Conservation (phyloP, 208 protist genomes). For the Trypanosoma melophagium region DNA sequence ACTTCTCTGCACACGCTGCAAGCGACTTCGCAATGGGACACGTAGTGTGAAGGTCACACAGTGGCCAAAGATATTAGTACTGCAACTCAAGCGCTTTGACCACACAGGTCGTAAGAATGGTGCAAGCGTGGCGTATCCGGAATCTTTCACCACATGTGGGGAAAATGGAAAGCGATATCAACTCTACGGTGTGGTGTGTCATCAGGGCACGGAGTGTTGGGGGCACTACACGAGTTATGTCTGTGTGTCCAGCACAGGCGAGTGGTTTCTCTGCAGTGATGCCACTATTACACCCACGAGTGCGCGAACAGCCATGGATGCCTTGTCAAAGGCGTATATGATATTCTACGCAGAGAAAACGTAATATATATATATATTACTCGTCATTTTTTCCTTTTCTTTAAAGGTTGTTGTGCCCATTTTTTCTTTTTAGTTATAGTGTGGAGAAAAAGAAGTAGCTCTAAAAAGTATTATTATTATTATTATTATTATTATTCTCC, state of each 20-base stretch:
- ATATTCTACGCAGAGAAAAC: constrained; percentile 60
- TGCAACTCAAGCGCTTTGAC: constrained; percentile 86
- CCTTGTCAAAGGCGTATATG: constrained; percentile 66
- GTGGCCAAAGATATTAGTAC: constrained; percentile 71
- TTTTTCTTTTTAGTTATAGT: constrained; percentile 6
- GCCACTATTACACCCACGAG: constrained; percentile 39
- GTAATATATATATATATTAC: background rate
- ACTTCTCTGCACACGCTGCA: constrained; percentile 66
- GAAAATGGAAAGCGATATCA: constrained; percentile 43
- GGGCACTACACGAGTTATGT: constrained; percentile 88
- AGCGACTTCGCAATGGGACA: constrained; percentile 45
- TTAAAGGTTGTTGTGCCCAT: constrained; percentile 13
- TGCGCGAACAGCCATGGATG: constrained; percentile 39
- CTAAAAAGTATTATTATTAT: background rate
- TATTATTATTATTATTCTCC: no score
- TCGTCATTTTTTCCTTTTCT: background rate
- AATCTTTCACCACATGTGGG: constrained; percentile 40
- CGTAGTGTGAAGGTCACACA: constrained; percentile 43
- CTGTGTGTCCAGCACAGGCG: constrained; percentile 16
- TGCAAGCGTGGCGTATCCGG: constrained; percentile 53
- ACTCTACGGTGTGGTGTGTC: constrained; percentile 73
- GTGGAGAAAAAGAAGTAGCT: no score
- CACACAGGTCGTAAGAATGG: constrained; percentile 57
- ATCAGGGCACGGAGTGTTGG: constrained; percentile 59
- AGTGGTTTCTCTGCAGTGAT: constrained; percentile 86